Evolutionary conservation across 2,329 filamentous ascomycete species (phyloP).

Genomic region (Aspergillus costaricaensis): DNA sequence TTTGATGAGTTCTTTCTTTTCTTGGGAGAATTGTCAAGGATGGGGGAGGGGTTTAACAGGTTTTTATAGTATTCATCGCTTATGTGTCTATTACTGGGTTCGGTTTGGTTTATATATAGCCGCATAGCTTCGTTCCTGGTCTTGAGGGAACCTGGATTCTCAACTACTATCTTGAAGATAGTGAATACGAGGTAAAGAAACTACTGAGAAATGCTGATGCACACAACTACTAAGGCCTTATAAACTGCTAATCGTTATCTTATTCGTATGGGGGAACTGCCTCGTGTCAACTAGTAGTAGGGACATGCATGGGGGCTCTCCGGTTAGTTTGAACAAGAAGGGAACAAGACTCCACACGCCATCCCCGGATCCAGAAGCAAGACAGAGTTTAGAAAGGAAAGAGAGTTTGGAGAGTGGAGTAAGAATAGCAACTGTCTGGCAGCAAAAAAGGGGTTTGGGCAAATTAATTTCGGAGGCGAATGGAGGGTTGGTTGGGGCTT

Average conservation of each 20-base stretch:
- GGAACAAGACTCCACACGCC: constrained; percentile 31
- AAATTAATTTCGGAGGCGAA: constrained; percentile 14
- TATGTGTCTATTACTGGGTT: no score
- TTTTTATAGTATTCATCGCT: no score
- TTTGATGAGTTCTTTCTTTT: no score
- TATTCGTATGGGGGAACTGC: constrained; percentile 27
- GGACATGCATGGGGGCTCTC: constrained; percentile 20
- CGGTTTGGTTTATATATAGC: no score
- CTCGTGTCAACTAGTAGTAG: constrained; percentile 25
- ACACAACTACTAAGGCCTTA: background rate
- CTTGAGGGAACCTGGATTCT: no score
- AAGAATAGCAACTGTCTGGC: constrained; percentile 13
- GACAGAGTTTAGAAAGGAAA: constrained; percentile 17
- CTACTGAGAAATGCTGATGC: no score
- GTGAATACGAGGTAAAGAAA: no score
- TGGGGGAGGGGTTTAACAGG: no score
- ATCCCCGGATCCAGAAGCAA: constrained; percentile 25
- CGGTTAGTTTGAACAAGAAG: constrained; percentile 26
- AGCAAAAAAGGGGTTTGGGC: constrained; percentile 14
- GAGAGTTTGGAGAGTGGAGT: constrained; percentile 14
- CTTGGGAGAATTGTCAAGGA: no score
- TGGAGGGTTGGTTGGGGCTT: background rate
- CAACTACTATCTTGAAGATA: no score
- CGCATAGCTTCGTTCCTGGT: no score
- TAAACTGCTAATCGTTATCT: constrained; percentile 27